Evolutionary conservation across 2,329 filamentous ascomycete species (phyloP).

Genomic region (Nannizzia gypsea): DNA sequence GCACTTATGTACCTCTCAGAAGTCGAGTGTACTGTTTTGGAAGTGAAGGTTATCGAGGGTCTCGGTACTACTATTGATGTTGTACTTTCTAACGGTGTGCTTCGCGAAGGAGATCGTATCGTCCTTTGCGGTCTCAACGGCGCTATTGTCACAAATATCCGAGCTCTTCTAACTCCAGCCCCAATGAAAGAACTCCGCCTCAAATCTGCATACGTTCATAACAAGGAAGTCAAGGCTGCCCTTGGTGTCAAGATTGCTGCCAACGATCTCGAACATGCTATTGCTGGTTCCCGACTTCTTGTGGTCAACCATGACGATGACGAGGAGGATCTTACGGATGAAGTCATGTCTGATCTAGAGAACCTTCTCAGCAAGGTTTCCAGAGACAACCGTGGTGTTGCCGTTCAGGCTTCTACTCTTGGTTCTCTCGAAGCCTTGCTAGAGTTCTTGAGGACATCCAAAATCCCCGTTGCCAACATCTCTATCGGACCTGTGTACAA

Average conservation of each 20-base stretch:
- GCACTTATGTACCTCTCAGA: conserved; percentile 97
- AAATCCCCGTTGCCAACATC: conserved; percentile 95
- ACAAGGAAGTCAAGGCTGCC: conserved; percentile 97
- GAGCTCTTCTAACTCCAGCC: conserved; percentile 84
- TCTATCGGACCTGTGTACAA: conserved; percentile 97
- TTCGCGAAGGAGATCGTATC: conserved; percentile 87
- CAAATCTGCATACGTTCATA: conserved; percentile 94
- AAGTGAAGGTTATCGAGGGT: conserved; percentile 98
- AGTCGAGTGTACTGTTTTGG: conserved; percentile 92
- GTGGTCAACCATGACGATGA: conserved; percentile 93
- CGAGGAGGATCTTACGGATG: conserved; percentile 90
- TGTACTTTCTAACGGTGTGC: conserved; percentile 86
- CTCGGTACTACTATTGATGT: conserved; percentile 98
- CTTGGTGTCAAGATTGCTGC: conserved; percentile 98
- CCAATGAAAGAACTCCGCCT: conserved; percentile 88
- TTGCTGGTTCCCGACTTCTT: conserved; percentile 87
- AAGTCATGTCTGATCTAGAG: conserved; percentile 90
- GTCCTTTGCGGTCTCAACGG: conserved; percentile 95
- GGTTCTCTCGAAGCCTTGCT: conserved; percentile 92
- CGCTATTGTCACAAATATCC: conserved; percentile 86
- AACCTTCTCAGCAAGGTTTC: conserved; percentile 83
- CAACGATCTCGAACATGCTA: conserved; percentile 87
- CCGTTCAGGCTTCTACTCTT: conserved; percentile 91
- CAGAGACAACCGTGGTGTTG: conserved; percentile 86
- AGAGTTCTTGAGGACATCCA: conserved; percentile 89